Evolutionary conservation across 441 rosid genomes (phyloP).

Genomic region (Eutrema salsugineum): DNA sequence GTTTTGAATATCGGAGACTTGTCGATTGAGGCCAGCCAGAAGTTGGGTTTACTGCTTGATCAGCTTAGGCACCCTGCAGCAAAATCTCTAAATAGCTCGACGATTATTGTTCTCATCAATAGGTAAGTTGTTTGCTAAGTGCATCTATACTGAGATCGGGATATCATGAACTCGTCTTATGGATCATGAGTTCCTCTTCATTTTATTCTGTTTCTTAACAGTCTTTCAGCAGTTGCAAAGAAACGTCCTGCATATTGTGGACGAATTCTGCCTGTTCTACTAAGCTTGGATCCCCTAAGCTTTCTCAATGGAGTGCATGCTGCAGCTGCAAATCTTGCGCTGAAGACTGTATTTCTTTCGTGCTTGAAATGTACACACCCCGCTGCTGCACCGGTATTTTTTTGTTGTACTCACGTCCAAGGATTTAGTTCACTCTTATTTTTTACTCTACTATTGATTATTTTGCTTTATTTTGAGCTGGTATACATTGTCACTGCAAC

Average conservation of each 20-base stretch:
- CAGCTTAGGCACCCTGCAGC: constrained; percentile 89
- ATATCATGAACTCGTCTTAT: constrained; percentile 15
- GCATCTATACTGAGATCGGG: constrained; percentile 8
- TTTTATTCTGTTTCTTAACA: constrained; percentile 35
- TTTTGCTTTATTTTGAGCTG: not conserved
- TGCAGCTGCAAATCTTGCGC: constrained; percentile 66
- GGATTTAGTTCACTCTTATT: not conserved
- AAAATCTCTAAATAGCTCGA: constrained; percentile 70
- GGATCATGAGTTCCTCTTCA: not conserved
- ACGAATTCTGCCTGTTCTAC: constrained; percentile 89
- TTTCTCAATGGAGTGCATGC: constrained; percentile 65
- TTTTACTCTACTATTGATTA: not conserved
- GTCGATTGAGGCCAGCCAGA: constrained; percentile 90
- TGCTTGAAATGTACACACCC: constrained; percentile 91
- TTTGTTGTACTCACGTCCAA: constrained; percentile 7
- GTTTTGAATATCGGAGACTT: constrained; percentile 83
- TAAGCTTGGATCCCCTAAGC: constrained; percentile 80
- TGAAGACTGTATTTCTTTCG: constrained; percentile 69
- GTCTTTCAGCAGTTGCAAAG: constrained; percentile 89
- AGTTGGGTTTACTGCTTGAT: constrained; percentile 82
- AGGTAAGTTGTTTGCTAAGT: constrained; percentile 43
- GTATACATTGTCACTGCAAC: constrained; percentile 2
- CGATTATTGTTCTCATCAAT: constrained; percentile 71
- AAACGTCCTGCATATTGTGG: constrained; percentile 93
- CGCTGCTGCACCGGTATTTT: constrained; percentile 94